Percentiles rank a stretch among this genome's conserved stretches.
phyloP scores from a whole-genome alignment of 495 filamentous ascomycete species.

The Podospora bellae-mahoneyi region DNA sequence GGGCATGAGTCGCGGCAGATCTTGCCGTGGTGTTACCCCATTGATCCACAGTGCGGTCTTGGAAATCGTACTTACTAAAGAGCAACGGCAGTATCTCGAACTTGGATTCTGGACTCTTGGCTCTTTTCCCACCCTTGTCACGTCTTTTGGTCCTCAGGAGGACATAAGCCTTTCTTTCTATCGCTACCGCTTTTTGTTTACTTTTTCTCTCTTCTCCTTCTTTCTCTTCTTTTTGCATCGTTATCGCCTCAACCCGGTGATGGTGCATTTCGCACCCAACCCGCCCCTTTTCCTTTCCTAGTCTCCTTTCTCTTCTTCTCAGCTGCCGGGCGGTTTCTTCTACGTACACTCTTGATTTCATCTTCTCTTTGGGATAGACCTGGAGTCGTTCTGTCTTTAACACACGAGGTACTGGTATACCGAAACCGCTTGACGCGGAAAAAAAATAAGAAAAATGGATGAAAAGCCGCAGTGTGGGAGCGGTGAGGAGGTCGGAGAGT shows the following conservation, averaged over 20 bases:
- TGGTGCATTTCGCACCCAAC: conserved; percentile 2
- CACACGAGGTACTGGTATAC: neutral
- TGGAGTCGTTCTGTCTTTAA: conserved; percentile 14
- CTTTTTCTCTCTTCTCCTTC: conserved; percentile 22
- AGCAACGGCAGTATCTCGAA: conserved; percentile 7
- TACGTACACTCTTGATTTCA: conserved; percentile 10
- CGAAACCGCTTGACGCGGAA: neutral
- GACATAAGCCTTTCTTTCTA: conserved; percentile 36
- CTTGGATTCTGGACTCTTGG: conserved; percentile 11
- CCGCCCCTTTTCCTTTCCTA: conserved; percentile 13
- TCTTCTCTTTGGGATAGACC: conserved; percentile 15
- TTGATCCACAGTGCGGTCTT: conserved; percentile 12
- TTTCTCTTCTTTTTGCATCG: conserved; percentile 22
- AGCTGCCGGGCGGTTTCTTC: conserved; percentile 31
- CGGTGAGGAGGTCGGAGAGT: conserved; percentile 41
- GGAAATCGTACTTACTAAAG: conserved; percentile 25
- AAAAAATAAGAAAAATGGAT: conserved; percentile 9
- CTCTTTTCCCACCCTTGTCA: conserved; percentile 8
- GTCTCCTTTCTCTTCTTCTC: conserved; percentile 18
- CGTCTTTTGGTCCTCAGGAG: conserved; percentile 28
- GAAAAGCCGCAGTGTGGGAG: conserved; percentile 47
- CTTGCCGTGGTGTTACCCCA: conserved; percentile 9
- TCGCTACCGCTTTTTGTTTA: conserved; percentile 20
- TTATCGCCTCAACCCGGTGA: conserved; percentile 14
- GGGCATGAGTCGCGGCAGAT: conserved; percentile 26